Evolutionary conservation across 768 basidiomycete species (phyloP), one percentile per base, ranked within the genome.

Genomic region (Phaeolepiota aurea): DNA sequence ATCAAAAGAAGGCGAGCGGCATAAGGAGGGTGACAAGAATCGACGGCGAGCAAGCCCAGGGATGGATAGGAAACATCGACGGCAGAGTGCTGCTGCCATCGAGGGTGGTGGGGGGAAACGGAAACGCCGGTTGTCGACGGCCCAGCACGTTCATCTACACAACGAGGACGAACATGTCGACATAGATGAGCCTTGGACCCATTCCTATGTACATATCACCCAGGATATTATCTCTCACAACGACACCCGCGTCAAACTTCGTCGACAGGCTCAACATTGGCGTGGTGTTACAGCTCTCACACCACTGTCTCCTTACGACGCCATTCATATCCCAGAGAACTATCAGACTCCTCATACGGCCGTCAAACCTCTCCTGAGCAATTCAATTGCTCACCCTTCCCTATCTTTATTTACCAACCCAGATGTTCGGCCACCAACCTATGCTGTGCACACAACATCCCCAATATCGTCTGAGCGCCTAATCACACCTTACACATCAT

Each of bases 221-320:
- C 53, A 64, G 35, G 76, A 81, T 50, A 54, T 72, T 46, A 51
- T 73, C 34, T 60, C 62, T 19, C 54, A 65, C 47, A 51, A 61
- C 13, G 56, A 69, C 32, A 67, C 71, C 2, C 66, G 76, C 7
- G 62, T 65, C 23, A 71, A 64, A 28, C 67, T 85, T 2, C 66
- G 70, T n/a, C 61, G 64, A n/a, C 72, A 76, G 13, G 81, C 82
- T 9, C 66, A 72, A 15, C 60, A 69, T 13, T 87, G 82, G 82
- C 63, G 83, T 5, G 82, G 84, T 1, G 61, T 85, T 20, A 72
- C 76, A n/a, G 82, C 81, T 4, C 59, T 65, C 35, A 32, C 37
- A 38, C 45, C 47, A 33, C 43, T 20, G 20, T 22, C 44, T 22
- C 32, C 48, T 4, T 38, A 35, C 42, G 18, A 40, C 44, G 13